These are phyloP conservation scores for Chalciporus sphaerocephalus DNA, from an alignment of 768 basidiomycete species.

Conservation along the genomic window DNA sequence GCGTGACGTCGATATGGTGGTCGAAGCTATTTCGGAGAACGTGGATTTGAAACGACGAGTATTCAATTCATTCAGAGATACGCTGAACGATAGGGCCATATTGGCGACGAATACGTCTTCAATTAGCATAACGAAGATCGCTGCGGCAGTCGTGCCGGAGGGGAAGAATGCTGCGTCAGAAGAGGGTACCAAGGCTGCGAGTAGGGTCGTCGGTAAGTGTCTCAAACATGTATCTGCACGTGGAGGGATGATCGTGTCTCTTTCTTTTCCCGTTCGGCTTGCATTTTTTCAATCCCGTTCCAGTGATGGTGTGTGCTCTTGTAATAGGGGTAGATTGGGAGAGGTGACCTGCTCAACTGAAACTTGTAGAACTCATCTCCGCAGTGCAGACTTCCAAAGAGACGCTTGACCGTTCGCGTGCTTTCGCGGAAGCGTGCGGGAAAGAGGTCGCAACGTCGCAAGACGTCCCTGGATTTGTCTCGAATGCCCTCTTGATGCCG, in stretches of 20 bases:
- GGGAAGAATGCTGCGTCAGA: slow-evolving; percentile 56
- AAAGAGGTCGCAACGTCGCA: slow-evolving; percentile 91
- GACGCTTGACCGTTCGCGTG: slow-evolving; percentile 69
- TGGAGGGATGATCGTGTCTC: background rate
- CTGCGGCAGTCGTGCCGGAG: slow-evolving; percentile 65
- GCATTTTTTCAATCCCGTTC: slow-evolving; percentile 96
- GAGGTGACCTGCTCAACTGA: slow-evolving; percentile 38
- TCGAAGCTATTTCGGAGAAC: slow-evolving; percentile 92
- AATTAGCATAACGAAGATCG: slow-evolving; percentile 93
- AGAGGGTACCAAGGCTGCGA: slow-evolving; percentile 58
- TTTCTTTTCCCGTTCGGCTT: slow-evolving; percentile 47
- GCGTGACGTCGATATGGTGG: slow-evolving; percentile 83
- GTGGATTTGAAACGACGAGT: slow-evolving; percentile 73
- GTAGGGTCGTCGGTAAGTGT: slow-evolving; percentile 74
- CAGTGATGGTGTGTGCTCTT: slow-evolving; percentile 71
- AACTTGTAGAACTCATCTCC: slow-evolving; percentile 93
- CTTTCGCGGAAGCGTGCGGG: slow-evolving; percentile 84
- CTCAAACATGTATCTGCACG: background rate
- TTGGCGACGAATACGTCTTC: slow-evolving; percentile 92
- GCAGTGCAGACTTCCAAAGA: slow-evolving; percentile 83
- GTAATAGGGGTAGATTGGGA: background rate
- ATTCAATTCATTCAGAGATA: slow-evolving; percentile 64
- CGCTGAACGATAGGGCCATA: slow-evolving; percentile 69
- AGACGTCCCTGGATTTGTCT: slow-evolving; percentile 94
- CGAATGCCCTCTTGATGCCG: slow-evolving; percentile 92